Base-by-base conservation (phyloP, 1,284 basidiomycete genomes). In the Pseudozyma tsukubaensis region DNA sequence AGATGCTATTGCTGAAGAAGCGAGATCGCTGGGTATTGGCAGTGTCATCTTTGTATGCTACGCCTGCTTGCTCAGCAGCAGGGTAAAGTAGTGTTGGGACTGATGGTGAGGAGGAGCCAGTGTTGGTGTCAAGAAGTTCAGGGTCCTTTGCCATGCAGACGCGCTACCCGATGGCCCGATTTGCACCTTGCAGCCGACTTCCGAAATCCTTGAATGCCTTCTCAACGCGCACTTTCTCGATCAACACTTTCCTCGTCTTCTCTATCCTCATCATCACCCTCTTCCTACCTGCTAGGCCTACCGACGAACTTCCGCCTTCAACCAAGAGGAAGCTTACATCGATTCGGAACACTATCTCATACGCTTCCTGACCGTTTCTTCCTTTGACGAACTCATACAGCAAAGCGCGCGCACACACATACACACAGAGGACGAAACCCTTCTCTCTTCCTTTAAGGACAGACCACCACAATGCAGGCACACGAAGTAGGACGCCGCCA, bases 401-500 rank as follows among this genome's bases (percentile, higher is more conserved):
- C n/a, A n/a, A n/a, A n/a, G n/a, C n/a, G 6, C 40, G 14, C 13
- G 8, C 40, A 8, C 40, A n/a, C n/a, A n/a, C n/a, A n/a, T n/a
- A n/a, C 24, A 29, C 24, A 29, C 24, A 29, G 3, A 39, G 16
- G 8, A 39, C 37, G 37, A 12, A 39, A 39, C 4, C 12, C 12
- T 13, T n/a, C 10, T 29, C 18, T 32, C 13, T 7, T 34, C 13
- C 2, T 39, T 29, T 13, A 44, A 18, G 16, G 21, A 50, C n/a
- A 29, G 19, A 12, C 40, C 11, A 24, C 12, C 40, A 54, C 8
- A 9, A 66, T 61, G 69, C 51, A 53, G 59, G 55, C 61, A 8
- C 70, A 72, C 60, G 70, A 72, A 40, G 37, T 63, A 18, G 70
- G 64, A 13, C 75, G 77, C 7, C 67, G 64, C 18, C 72, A 75